Conservation (phyloP, 306 rosid species). For the barrel medic (Medicago truncatula) region DNA sequence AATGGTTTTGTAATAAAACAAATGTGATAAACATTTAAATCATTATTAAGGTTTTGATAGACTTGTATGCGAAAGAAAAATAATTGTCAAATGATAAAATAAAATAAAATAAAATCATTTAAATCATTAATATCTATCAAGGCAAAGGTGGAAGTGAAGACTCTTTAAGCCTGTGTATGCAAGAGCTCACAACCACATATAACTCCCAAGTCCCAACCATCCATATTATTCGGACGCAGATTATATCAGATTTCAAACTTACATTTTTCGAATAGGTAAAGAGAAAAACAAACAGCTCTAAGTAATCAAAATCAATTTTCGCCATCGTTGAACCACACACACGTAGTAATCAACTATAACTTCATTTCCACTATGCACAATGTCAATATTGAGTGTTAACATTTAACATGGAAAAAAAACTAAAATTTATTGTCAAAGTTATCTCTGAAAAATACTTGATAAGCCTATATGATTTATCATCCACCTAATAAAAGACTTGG, state of each 20-base stretch:
- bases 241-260: slow-evolving; percentile 49
- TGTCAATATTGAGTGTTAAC: slow-evolving; percentile 6
- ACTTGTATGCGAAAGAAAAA: no score
- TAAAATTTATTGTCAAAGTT: no score
- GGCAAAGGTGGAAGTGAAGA: neutral
- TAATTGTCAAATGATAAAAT: no score
- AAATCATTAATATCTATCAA: neutral
- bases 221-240: slow-evolving; percentile 66
- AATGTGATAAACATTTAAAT: no score
- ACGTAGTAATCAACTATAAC: neutral
- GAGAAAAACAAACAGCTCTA: neutral
- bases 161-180: slow-evolving; percentile 16
- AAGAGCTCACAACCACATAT: neutral
- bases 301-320: neutral
- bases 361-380: slow-evolving; percentile 20
- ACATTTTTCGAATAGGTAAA: neutral
- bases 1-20: no score
- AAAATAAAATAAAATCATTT: no score
- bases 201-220: slow-evolving; percentile 48
- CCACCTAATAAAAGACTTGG: no score
- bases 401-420: slow-evolving; percentile 17
- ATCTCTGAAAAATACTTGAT: neutral
- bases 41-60: no score
- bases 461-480: no score
- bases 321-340: neutral